Conservation (phyloP, 495 filamentous ascomycete genomes). For the Aspergillus baeticus region DNA sequence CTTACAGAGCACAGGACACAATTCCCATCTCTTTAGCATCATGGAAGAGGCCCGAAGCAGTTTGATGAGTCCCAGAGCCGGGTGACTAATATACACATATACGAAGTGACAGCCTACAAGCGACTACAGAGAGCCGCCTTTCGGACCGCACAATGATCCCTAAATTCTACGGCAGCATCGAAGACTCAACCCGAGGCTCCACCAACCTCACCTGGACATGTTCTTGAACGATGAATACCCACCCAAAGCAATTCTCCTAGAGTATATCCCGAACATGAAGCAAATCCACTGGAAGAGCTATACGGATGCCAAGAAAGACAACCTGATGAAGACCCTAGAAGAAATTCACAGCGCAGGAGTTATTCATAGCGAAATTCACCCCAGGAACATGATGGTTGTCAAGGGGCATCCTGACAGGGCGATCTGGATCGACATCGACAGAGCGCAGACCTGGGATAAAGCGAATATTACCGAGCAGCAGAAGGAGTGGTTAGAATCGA, state of each 20-base stretch:
- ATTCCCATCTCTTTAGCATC: not conserved
- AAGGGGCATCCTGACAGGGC: slow-evolving; percentile 1
- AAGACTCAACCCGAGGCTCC: slow-evolving; percentile 15
- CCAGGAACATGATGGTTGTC: slow-evolving; percentile 7
- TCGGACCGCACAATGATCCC: slow-evolving; percentile 20
- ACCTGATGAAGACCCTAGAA: not conserved
- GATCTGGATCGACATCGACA: slow-evolving; percentile 8
- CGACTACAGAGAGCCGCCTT: slow-evolving; percentile 19
- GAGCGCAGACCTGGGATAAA: not conserved
- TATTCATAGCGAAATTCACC: not conserved
- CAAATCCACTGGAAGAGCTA: slow-evolving; percentile 15
- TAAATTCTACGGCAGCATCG: slow-evolving; percentile 20
- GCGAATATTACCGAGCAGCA: not conserved
- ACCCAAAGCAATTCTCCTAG: slow-evolving; percentile 25
- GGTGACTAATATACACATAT: slow-evolving; percentile 16
- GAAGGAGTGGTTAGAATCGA: not conserved
- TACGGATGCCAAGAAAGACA: not conserved
- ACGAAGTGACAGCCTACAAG: slow-evolving; percentile 18
- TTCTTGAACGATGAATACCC: slow-evolving; percentile 19
- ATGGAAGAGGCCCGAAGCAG: not conserved
- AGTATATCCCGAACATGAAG: slow-evolving; percentile 24
- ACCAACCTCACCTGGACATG: slow-evolving; percentile 12
- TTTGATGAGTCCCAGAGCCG: slow-evolving; percentile 3
- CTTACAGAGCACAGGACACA: not conserved
- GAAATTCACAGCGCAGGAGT: not conserved